These are phyloP conservation scores for Boletus rufocinnamomeus DNA, from an alignment of 768 basidiomycete species.

Conservation along the genomic window DNA sequence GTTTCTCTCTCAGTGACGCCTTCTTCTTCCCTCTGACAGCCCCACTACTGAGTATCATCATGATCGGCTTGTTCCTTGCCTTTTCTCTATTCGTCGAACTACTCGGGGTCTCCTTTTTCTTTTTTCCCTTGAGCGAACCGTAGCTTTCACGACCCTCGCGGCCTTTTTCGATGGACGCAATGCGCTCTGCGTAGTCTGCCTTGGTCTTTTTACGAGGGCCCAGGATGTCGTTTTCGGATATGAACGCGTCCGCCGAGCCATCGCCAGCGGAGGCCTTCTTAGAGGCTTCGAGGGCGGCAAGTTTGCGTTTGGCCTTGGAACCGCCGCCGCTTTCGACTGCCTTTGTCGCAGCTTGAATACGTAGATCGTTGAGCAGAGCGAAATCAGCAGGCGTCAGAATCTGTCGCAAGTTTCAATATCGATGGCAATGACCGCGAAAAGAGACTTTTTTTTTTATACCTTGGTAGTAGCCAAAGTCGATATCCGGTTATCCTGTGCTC, in stretches of 20 bases:
- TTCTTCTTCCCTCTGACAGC: conserved; percentile 84
- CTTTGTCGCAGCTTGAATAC: conserved; percentile 72
- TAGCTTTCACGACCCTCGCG: conserved; percentile 95
- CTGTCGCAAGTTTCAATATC: conserved; percentile 40
- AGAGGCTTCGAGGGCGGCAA: conserved; percentile 73
- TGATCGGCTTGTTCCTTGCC: conserved; percentile 90
- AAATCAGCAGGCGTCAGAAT: conserved; percentile 98
- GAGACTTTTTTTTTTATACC: conserved; percentile 39
- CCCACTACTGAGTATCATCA: conserved; percentile 85
- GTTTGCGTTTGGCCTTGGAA: conserved; percentile 83
- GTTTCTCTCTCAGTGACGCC: conserved; percentile 78
- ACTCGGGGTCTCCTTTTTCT: conserved; percentile 77
- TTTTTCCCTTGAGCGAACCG: conserved; percentile 88
- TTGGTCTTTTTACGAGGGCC: conserved; percentile 94
- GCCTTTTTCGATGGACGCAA: conserved; percentile 90
- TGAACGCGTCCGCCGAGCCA: conserved; percentile 51
- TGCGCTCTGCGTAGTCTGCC: conserved; percentile 89
- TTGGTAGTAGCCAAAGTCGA: conserved; percentile 82
- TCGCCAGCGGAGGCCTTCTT: conserved; percentile 55
- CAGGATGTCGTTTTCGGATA: conserved; percentile 90
- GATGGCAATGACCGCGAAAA: background rate
- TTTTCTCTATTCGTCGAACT: conserved; percentile 93
- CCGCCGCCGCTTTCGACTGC: conserved; percentile 72
- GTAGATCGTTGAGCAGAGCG: conserved; percentile 84
- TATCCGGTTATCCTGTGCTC: conserved; percentile 40